These are phyloP conservation scores for Candida frijolesensis DNA, from an alignment of 1,139 yeast species.

Conservation along the genomic window DNA sequence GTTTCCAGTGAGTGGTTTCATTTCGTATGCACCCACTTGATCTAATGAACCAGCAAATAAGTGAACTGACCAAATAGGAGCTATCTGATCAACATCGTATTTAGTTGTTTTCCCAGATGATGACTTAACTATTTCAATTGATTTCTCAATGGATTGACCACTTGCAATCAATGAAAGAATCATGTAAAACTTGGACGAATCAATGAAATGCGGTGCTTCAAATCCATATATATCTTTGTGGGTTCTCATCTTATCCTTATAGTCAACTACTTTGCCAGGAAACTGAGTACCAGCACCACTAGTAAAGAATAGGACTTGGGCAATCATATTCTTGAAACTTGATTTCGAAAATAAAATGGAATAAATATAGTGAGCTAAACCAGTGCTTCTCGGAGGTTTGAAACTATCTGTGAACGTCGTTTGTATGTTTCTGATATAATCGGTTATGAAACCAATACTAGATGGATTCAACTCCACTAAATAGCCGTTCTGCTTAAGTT, in stretches of 20 bases:
- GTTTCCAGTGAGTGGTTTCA: conserved; percentile 31
- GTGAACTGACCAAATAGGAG: conserved; percentile 34
- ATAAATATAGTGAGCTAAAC: conserved; percentile 32
- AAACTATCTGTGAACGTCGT: conserved; percentile 30
- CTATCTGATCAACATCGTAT: conserved; percentile 18
- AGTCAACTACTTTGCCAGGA: conserved; percentile 36
- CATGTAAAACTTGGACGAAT: conserved; percentile 32
- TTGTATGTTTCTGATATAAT: conserved; percentile 20
- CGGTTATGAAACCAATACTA: neutral
- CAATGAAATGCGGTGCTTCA: conserved; percentile 26
- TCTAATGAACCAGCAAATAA: conserved; percentile 40
- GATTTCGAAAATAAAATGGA: conserved; percentile 23
- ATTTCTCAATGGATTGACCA: conserved; percentile 28
- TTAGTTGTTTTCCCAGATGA: conserved; percentile 29
- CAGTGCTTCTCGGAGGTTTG: conserved; percentile 36
- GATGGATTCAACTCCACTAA: conserved; percentile 2
- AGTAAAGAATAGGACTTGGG: conserved; percentile 30
- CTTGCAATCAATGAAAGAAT: conserved; percentile 31
- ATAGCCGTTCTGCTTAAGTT: neutral
- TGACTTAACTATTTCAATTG: conserved; percentile 18
- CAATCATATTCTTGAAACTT: conserved; percentile 24
- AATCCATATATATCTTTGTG: conserved; percentile 38
- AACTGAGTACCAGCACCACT: conserved; percentile 39
- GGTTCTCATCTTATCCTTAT: conserved; percentile 26
- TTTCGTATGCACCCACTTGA: conserved; percentile 45